A percentile compares a stretch with the other conserved stretches of the same genome.
Conservation (phyloP, 1,284 basidiomycete species). For the Leccinum griseonigrum region DNA sequence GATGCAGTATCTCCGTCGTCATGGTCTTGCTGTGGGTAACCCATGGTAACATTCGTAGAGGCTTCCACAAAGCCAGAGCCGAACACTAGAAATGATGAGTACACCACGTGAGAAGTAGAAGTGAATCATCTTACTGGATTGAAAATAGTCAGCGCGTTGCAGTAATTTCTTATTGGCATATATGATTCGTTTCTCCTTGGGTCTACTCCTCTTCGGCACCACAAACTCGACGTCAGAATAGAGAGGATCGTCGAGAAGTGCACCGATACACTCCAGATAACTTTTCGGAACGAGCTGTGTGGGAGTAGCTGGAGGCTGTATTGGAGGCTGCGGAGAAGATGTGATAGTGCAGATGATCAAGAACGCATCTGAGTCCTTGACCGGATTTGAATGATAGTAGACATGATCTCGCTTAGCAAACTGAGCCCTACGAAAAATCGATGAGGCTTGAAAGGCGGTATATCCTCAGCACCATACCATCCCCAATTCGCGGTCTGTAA, state of each 20-base stretch:
- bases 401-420: conserved; percentile 77
- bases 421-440: conserved; percentile 55
- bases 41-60: conserved; percentile 23
- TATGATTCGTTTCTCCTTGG: conserved; percentile 46
- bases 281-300: conserved; percentile 58
- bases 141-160: conserved; percentile 74
- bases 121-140: conserved; percentile 47
- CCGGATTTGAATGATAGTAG: conserved; percentile 58
- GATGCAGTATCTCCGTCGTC: conserved; percentile 29
- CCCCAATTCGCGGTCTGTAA: conserved; percentile 80
- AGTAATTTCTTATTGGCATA: conserved; percentile 69
- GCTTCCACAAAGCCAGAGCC: conserved; percentile 64
- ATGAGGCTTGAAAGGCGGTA: conserved; percentile 5
- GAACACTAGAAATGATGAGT: conserved; percentile 52
- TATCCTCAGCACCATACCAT: conserved; percentile 46
- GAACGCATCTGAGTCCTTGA: conserved; percentile 64
- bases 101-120: background rate
- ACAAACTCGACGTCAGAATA: conserved; percentile 85
- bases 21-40: conserved; percentile 13
- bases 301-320: conserved; percentile 42
- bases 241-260: conserved; percentile 72
- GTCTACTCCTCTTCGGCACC: conserved; percentile 49
- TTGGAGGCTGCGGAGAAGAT: conserved; percentile 58
- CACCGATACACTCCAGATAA: conserved; percentile 67
- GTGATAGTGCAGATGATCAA: conserved; percentile 79